Evolutionary conservation across 2,329 filamentous ascomycete genomes (phyloP), one percentile per base, ranked within the genome.

Genomic region (Clonostachys rosea): DNA sequence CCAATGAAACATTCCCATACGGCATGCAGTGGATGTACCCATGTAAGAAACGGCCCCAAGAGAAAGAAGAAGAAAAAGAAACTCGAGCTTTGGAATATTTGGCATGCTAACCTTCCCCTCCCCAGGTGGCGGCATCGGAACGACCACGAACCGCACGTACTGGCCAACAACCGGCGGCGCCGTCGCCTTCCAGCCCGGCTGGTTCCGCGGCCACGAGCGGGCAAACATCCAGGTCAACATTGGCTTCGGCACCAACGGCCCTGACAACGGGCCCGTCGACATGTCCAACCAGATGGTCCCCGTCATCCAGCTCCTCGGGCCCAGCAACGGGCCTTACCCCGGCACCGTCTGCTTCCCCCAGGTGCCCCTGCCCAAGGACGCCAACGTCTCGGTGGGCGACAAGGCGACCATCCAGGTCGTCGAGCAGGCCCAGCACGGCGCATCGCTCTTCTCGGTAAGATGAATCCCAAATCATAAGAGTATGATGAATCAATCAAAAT

Each of bases 21-120:
- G 91, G 91, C 69, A 92, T 94, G 88, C 87, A 95, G 72, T 96
- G 91, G 91, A 83, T 85, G 64, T 96, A 95, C 73, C 91, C 91
- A 67, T 96, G 91, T 96, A 74, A 71, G 89, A 73, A 30, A 2
- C 24, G 9, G 24, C 24, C 24, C 37, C 11, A 18, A 18, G n/a
- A 30, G 10, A 6, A 9, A 30, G 24, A 30, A 4, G 2, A 24
- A 20, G 6, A 24, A 30, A 30, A 14, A n/a, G 13, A 11, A 40
- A 8, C 33, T 10, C 10, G 6, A 18, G 16, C 12, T 24, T 30
- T 33, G 36, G 6, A 43, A 47, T 40, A 30, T 48, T 48, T 58
- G 33, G 54, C 52, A 45, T 34, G 42, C 5, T 16, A 11, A 30
- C 24, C 24, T 30, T 24, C 24, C 24, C 9, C 24, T 30, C 9